Conservation (phyloP, 257 asterid genomes). For the Ligustrum vulgare region DNA sequence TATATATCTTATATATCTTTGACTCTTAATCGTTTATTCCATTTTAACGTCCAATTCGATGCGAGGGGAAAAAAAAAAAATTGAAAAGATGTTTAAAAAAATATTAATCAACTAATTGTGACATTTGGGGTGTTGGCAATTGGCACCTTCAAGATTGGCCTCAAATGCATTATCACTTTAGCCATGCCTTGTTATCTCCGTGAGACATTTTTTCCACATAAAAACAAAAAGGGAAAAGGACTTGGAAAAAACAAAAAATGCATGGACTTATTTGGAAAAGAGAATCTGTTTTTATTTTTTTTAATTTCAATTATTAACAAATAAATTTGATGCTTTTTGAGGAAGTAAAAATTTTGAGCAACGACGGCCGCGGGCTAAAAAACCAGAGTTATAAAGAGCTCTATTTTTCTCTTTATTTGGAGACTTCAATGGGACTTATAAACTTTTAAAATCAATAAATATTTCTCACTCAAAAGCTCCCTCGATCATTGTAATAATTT, state of each 20-base stretch:
- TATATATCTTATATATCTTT: too few species aligned
- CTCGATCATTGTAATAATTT: neutral
- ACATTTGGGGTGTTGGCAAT: neutral
- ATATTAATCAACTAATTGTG: neutral
- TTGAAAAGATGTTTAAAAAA: neutral
- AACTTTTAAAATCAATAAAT: too few species aligned
- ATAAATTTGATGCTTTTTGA: too few species aligned
- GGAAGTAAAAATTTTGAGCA: neutral
- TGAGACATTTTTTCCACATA: neutral
- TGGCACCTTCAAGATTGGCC: constrained; percentile 9
- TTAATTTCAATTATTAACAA: too few species aligned
- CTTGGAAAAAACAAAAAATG: neutral
- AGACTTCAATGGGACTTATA: too few species aligned
- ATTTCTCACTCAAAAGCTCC: neutral
- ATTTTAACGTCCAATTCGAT: neutral
- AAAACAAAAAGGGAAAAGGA: constrained; percentile 3
- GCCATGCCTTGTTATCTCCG: constrained; percentile 10
- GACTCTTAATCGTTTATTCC: neutral
- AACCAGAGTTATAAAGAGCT: neutral
- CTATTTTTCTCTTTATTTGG: too few species aligned
- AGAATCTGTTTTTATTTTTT: neutral
- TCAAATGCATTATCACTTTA: constrained; percentile 42
- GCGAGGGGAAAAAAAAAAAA: neutral
- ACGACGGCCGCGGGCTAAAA: neutral
- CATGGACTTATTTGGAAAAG: neutral